These are phyloP conservation scores for Russula sp. DNA, from an alignment of 768 basidiomycete genomes.

Conservation along the genomic window DNA sequence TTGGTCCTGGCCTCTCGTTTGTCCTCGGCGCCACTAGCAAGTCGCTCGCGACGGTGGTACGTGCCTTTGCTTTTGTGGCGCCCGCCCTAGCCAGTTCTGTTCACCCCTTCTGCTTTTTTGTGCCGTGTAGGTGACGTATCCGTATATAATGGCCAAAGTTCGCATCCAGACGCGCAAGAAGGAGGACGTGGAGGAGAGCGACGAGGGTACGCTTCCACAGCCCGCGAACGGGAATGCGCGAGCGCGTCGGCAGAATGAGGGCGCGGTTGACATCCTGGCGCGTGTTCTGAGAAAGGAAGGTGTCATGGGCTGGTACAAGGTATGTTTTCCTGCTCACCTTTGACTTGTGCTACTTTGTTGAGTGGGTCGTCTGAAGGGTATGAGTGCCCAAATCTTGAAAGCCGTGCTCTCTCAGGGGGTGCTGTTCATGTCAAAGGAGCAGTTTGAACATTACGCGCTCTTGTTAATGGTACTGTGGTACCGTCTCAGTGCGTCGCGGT, in stretches of 20 bases:
- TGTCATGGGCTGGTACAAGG: conserved; percentile 92
- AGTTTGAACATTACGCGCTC: conserved; percentile 87
- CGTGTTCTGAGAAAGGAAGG: conserved; percentile 73
- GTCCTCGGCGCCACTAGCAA: conserved; percentile 88
- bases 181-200: conserved; percentile 44
- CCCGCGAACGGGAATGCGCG: conserved; percentile 33
- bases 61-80: conserved; percentile 26
- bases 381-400: conserved; percentile 94
- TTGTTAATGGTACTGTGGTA: conserved; percentile 49
- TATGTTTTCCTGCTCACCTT: conserved; percentile 29
- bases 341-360: background rate
- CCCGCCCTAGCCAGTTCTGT: background rate
- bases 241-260: conserved; percentile 40
- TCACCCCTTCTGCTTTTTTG: background rate
- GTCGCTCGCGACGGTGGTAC: conserved; percentile 88
- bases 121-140: conserved; percentile 71
- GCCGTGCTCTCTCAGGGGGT: conserved; percentile 94
- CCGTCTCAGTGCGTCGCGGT: background rate
- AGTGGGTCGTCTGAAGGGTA: conserved; percentile 51
- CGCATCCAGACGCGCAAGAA: conserved; percentile 82
- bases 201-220: conserved; percentile 31
- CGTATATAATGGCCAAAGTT: conserved; percentile 95
- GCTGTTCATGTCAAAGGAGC: conserved; percentile 95
- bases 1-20: conserved; percentile 76
- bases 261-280: conserved; percentile 70